phyloP scores from a whole-genome alignment of 2,329 filamentous ascomycete genomes.

The Chalara sp. region DNA sequence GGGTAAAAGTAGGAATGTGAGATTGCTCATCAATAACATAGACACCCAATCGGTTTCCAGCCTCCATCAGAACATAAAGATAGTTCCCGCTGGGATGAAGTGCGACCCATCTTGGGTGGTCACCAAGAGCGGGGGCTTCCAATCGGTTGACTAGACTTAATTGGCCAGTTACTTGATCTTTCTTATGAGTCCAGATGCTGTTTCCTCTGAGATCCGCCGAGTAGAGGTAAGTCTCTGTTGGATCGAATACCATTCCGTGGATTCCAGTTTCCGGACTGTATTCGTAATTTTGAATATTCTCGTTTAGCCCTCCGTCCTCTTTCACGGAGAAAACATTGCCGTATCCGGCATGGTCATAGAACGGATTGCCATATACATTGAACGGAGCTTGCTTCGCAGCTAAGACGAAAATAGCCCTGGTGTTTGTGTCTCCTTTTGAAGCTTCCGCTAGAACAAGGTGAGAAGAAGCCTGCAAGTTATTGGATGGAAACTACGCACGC shows the following conservation, averaged over 20 bases:
- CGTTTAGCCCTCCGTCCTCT: conserved; percentile 46
- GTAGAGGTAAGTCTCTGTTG: conserved; percentile 68
- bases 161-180: conserved; percentile 51
- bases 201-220: conserved; percentile 72
- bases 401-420: conserved; percentile 82
- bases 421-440: conserved; percentile 65
- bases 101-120: conserved; percentile 85
- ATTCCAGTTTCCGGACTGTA: conserved; percentile 66
- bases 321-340: conserved; percentile 70
- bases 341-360: conserved; percentile 78
- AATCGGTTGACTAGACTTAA: conserved; percentile 66
- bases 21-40: conserved; percentile 72
- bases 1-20: conserved; percentile 71
- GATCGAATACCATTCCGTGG: conserved; percentile 78
- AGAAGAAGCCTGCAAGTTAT: conserved; percentile 1
- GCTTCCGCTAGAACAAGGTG: conserved; percentile 45
- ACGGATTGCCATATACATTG: conserved; percentile 82
- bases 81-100: conserved; percentile 73
- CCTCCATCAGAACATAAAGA: conserved; percentile 83
- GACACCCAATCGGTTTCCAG: conserved; percentile 76
- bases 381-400: conserved; percentile 72
- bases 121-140: conserved; percentile 60
- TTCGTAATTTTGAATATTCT: conserved; percentile 66
- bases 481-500: conserved; percentile 41
- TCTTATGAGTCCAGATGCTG: conserved; percentile 79